A percentile compares a stretch with the other conserved stretches of the same genome.
These are phyloP conservation scores for Amanita phalloides DNA, from an alignment of 768 basidiomycete genomes.

Conservation along the genomic window DNA sequence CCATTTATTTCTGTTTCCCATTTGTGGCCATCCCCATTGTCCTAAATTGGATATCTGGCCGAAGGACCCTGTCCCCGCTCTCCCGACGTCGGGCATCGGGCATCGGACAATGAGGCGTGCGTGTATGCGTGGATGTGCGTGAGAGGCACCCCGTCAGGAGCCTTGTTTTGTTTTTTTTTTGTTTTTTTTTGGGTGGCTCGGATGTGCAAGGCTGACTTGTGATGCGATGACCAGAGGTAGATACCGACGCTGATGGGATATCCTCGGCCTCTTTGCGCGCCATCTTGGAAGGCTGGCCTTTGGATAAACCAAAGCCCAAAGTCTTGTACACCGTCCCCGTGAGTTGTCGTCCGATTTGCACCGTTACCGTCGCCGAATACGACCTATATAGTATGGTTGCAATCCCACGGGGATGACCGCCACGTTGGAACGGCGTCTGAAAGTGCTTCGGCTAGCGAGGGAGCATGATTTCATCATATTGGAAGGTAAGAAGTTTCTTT, in stretches of 20 bases:
- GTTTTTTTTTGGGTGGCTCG: neutral
- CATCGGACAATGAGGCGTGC: neutral
- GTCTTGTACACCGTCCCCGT: conserved; percentile 77
- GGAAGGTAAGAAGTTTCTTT: conserved; percentile 45
- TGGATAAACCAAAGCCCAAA: conserved; percentile 60
- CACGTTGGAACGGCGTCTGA: conserved; percentile 54
- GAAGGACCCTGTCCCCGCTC: neutral
- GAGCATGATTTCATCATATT: conserved; percentile 75
- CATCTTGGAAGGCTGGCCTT: conserved; percentile 68
- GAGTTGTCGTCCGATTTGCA: conserved; percentile 12
- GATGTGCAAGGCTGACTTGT: neutral
- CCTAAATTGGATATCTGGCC: neutral
- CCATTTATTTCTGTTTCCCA: neutral
- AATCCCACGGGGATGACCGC: conserved; percentile 84
- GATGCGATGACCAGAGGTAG: conserved; percentile 44
- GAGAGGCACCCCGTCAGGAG: neutral
- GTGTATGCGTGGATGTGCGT: too few relatives aligned
- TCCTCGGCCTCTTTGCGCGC: conserved; percentile 45
- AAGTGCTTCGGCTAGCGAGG: conserved; percentile 60
- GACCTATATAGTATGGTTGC: conserved; percentile 52
- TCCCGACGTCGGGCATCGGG: neutral
- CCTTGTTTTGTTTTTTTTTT: neutral
- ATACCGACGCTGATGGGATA: conserved; percentile 68
- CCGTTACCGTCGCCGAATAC: neutral
- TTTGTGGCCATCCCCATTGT: neutral